Percentiles rank a stretch among this genome's conserved stretches.
phyloP scores from a whole-genome alignment of 805 yeast species.

The Metschnikowia amazonensis region DNA sequence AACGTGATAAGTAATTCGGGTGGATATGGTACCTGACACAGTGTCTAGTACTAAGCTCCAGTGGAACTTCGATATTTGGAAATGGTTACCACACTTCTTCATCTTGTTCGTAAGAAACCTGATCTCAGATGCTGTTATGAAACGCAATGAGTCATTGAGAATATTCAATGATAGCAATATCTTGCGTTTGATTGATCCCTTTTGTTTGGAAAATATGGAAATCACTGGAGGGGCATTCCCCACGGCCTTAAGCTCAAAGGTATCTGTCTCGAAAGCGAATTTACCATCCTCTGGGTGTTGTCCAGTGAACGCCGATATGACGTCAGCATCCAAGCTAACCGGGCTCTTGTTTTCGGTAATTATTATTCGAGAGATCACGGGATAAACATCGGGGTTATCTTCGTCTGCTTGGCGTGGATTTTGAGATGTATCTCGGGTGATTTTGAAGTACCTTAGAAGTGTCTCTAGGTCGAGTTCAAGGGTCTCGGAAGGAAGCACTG shows the following conservation, averaged over 20 bases:
- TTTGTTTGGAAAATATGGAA: constrained; percentile 7
- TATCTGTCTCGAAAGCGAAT: constrained; percentile 6
- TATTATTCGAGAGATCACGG: constrained; percentile 2
- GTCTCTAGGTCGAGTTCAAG: constrained; percentile 18
- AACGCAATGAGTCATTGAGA: constrained; percentile 3
- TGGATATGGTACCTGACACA: constrained; percentile 3
- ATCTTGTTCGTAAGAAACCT: constrained; percentile 12
- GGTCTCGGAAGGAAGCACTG: constrained; percentile 6
- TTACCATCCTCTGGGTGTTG: neutral
- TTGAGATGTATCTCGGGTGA: neutral
- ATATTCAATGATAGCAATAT: constrained; percentile 15
- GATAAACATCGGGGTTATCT: neutral
- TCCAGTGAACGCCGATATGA: neutral
- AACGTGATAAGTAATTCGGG: constrained; percentile 8
- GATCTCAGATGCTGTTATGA: constrained; percentile 11
- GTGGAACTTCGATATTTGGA: constrained; percentile 6
- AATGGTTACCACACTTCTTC: constrained; percentile 15
- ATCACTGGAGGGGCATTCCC: constrained; percentile 10
- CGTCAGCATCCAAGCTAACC: neutral
- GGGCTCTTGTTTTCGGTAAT: constrained; percentile 3
- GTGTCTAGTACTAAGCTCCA: constrained; percentile 10
- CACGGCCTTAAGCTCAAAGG: constrained; percentile 12
- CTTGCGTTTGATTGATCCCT: constrained; percentile 8
- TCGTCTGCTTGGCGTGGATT: neutral
- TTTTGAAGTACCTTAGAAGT: constrained; percentile 11